These are phyloP conservation scores for Kurtzmaniella natalensis DNA, from an alignment of 1,139 yeast species.

Conservation along the genomic window DNA sequence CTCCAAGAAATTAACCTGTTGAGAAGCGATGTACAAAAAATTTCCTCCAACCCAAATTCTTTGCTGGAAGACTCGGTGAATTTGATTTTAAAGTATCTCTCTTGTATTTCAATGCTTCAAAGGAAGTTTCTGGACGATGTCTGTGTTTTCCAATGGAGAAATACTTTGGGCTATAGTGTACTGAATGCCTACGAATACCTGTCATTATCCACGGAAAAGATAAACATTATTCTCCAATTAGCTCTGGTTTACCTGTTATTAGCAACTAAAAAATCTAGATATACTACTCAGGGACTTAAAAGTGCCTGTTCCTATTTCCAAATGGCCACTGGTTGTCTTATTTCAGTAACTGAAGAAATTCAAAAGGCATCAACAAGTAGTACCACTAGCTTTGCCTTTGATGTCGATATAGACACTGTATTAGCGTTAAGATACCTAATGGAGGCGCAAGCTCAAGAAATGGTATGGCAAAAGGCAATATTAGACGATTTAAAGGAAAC, in stretches of 20 bases:
- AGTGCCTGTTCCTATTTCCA: conserved; percentile 63
- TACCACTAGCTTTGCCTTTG: conserved; percentile 16
- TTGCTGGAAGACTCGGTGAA: conserved; percentile 14
- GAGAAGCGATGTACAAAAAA: neutral
- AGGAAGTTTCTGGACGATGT: conserved; percentile 40
- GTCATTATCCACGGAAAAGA: conserved; percentile 54
- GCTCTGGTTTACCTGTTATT: conserved; percentile 60
- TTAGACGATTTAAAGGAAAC: conserved; percentile 49
- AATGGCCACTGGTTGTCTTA: conserved; percentile 65
- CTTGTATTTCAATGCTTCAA: conserved; percentile 24
- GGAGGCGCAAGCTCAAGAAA: conserved; percentile 87
- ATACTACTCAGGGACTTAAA: conserved; percentile 54
- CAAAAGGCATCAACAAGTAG: conserved; percentile 3
- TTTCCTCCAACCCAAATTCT: neutral
- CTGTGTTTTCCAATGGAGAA: conserved; percentile 66
- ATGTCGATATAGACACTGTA: conserved; percentile 25
- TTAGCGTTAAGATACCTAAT: conserved; percentile 37
- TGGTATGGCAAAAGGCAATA: conserved; percentile 74
- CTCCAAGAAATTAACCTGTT: conserved; percentile 12
- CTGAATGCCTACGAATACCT: conserved; percentile 32
- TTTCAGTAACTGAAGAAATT: conserved; percentile 7
- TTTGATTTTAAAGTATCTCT: conserved; percentile 27
- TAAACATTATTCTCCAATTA: conserved; percentile 63
- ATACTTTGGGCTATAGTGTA: conserved; percentile 55
- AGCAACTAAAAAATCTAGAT: conserved; percentile 41